Conservation (phyloP, 371 early-diverging fungal genomes). For the Mucor velutinosus region DNA sequence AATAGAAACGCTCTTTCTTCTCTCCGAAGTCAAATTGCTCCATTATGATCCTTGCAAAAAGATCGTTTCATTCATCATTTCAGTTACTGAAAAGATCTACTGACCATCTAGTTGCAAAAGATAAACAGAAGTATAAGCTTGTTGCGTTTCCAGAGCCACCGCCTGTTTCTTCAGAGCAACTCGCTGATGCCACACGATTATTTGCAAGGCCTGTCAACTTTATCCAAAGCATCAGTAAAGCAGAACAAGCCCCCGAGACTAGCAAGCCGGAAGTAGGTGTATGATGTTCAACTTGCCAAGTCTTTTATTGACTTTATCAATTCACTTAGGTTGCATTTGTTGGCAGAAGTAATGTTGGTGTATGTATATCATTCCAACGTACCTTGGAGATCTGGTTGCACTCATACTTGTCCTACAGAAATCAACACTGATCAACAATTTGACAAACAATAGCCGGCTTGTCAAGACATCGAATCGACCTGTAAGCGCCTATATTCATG, state of each 20-base stretch:
- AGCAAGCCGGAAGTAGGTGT: constrained; percentile 35
- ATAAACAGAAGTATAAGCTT: constrained; percentile 18
- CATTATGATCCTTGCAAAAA: constrained; percentile 17
- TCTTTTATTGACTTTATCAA: neutral
- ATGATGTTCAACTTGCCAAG: neutral
- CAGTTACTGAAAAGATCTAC: constrained; percentile 7
- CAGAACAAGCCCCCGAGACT: constrained; percentile 32
- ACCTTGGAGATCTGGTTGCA: neutral
- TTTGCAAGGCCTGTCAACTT: constrained; percentile 48
- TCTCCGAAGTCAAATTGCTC: neutral
- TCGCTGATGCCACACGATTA: constrained; percentile 25
- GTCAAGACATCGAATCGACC: constrained; percentile 78
- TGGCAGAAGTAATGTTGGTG: constrained; percentile 80
- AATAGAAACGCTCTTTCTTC: neutral
- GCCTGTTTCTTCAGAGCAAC: constrained; percentile 20
- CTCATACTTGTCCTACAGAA: constrained; percentile 38
- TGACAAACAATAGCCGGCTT: constrained; percentile 60
- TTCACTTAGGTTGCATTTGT: constrained; percentile 66
- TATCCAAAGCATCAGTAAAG: constrained; percentile 37
- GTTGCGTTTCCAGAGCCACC: constrained; percentile 33
- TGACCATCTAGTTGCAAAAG: constrained; percentile 13
- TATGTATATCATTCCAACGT: constrained; percentile 9
- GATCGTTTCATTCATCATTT: constrained; percentile 6
- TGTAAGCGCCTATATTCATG: constrained; percentile 30
- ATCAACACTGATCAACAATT: constrained; percentile 71